Percentiles rank a stretch among this genome's conserved stretches.
Conservation (phyloP, 495 filamentous ascomycete species). For the Bathelium albidoporum region DNA sequence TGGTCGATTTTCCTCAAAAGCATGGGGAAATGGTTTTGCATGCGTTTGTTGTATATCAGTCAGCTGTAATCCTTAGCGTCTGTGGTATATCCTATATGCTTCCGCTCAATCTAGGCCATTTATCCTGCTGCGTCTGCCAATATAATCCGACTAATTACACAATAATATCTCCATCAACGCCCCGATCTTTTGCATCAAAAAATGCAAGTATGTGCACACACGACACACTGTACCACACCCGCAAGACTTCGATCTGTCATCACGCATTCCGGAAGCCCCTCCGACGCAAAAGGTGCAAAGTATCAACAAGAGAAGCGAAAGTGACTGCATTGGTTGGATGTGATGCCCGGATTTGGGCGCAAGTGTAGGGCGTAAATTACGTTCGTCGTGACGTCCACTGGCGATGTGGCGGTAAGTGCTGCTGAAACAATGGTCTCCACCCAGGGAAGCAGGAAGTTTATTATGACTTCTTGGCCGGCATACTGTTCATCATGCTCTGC, state of each 20-base stretch:
- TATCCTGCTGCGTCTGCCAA: background rate
- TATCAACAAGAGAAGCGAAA: conserved; percentile 3
- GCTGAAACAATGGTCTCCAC: background rate
- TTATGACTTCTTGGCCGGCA: background rate
- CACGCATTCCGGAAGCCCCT: background rate
- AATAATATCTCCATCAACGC: background rate
- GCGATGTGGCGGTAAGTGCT: background rate
- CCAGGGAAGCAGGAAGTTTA: background rate
- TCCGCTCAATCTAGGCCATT: background rate
- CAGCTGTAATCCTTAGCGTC: too few relatives aligned
- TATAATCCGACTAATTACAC: background rate
- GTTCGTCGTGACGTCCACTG: background rate
- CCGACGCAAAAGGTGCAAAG: background rate
- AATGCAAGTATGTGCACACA: background rate
- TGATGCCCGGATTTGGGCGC: background rate
- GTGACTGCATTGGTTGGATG: background rate
- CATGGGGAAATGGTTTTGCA: too few relatives aligned
- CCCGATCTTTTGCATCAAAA: background rate
- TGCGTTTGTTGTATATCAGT: too few relatives aligned
- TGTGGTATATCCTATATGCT: background rate
- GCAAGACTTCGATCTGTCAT: background rate
- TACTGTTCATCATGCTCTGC: conserved; percentile 23
- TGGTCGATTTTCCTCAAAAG: too few relatives aligned
- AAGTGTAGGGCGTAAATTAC: background rate
- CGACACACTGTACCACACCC: background rate